Percentiles rank a stretch among this genome's conserved stretches.
These are phyloP conservation scores for Scytalidium sp. DNA, from an alignment of 2,329 filamentous ascomycete genomes.

Conservation along the genomic window DNA sequence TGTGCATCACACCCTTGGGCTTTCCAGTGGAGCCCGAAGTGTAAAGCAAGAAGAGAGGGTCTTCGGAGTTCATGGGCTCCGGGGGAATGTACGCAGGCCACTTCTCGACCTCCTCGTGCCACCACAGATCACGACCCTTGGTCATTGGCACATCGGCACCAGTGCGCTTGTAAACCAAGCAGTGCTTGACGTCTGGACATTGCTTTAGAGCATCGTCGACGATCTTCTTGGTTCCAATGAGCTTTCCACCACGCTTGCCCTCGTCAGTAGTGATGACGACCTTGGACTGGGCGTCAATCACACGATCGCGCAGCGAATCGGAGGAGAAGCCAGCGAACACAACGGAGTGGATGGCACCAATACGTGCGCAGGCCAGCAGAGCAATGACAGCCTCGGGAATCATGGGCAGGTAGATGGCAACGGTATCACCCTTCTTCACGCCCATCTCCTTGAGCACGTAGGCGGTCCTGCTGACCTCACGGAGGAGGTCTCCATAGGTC, in stretches of 20 bases:
- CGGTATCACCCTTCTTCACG: constrained; percentile 94
- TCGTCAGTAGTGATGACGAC: constrained; percentile 97
- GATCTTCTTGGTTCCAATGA: constrained; percentile 98
- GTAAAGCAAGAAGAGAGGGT: constrained; percentile 96
- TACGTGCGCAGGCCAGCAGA: constrained; percentile 85
- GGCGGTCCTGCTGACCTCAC: constrained; percentile 84
- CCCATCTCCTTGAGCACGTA: constrained; percentile 93
- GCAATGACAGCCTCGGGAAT: constrained; percentile 93
- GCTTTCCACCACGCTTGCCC: constrained; percentile 95
- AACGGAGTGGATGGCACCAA: constrained; percentile 95
- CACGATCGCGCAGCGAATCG: constrained; percentile 91
- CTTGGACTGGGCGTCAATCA: constrained; percentile 85
- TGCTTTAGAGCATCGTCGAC: constrained; percentile 97
- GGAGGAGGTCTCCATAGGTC: constrained; percentile 89
- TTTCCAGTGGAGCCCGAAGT: constrained; percentile 97
- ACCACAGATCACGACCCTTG: constrained; percentile 87
- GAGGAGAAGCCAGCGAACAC: constrained; percentile 98
- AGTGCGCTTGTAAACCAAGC: constrained; percentile 92
- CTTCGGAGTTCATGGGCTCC: constrained; percentile 86
- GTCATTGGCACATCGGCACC: constrained; percentile 92
- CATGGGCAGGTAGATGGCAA: constrained; percentile 97
- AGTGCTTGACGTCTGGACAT: constrained; percentile 82
- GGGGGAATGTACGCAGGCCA: constrained; percentile 91
- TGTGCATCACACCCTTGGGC: constrained; percentile 99
- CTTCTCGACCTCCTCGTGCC: constrained; percentile 98